These are phyloP conservation scores for Dothideomycetidae sp. DNA, from an alignment of 2,329 filamentous ascomycete species.

Conservation along the genomic window DNA sequence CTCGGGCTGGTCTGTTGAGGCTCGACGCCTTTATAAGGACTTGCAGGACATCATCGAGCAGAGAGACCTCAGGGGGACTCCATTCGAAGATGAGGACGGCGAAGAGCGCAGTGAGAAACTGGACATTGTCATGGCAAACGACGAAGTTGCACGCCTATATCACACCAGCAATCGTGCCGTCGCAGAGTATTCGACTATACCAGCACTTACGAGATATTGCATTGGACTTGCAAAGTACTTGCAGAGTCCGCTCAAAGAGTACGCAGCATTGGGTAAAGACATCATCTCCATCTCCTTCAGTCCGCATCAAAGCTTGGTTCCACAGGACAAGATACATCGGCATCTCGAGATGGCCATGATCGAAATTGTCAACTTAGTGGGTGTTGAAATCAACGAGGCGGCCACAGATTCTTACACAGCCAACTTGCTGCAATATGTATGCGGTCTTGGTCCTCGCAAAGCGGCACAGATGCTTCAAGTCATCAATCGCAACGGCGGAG, in stretches of 20 bases:
- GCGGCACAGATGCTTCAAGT: conserved; percentile 74
- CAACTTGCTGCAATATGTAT: conserved; percentile 78
- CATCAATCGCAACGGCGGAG: conserved; percentile 80
- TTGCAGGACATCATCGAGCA: conserved; percentile 65
- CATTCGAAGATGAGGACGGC: conserved; percentile 68
- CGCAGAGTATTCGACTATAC: conserved; percentile 66
- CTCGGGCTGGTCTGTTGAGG: conserved; percentile 77
- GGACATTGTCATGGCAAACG: conserved; percentile 84
- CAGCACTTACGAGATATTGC: conserved; percentile 73
- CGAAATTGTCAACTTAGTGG: conserved; percentile 94
- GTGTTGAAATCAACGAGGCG: conserved; percentile 89
- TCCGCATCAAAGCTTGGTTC: conserved; percentile 74
- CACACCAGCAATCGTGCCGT: conserved; percentile 73
- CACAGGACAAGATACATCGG: conserved; percentile 72
- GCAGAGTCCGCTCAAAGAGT: conserved; percentile 92
- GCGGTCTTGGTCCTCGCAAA: conserved; percentile 83
- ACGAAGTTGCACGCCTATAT: conserved; percentile 93
- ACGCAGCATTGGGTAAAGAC: conserved; percentile 81
- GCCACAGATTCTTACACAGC: conserved; percentile 68
- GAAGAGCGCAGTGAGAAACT: conserved; percentile 62
- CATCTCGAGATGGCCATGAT: conserved; percentile 93
- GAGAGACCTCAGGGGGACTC: conserved; percentile 60
- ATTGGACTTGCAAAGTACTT: conserved; percentile 80
- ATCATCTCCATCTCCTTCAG: conserved; percentile 79
- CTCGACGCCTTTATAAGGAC: conserved; percentile 68